Percentiles rank a stretch among this genome's conserved stretches.
Evolutionary conservation across 768 basidiomycete genomes (phyloP).

Genomic region (Tephrocybe sp.): DNA sequence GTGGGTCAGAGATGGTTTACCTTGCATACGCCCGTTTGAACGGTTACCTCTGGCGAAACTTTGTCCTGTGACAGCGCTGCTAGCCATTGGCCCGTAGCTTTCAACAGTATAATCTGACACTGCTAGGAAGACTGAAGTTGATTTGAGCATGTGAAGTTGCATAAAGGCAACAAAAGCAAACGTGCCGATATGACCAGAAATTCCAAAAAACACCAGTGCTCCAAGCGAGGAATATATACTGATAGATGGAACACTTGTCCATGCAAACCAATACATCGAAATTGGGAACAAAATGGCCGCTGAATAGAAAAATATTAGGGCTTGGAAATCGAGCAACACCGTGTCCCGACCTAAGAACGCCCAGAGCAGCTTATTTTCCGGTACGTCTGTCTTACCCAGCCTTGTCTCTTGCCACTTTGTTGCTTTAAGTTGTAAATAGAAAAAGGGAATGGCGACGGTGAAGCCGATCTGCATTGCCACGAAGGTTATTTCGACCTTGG

Average conservation of each 20-base stretch:
- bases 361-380: slow-evolving; percentile 21
- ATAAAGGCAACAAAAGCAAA: not conserved
- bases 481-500: slow-evolving; percentile 16
- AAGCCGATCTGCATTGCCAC: slow-evolving; percentile 14
- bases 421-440: slow-evolving; percentile 18
- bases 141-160: too few relatives aligned
- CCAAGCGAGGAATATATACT: slow-evolving; percentile 19
- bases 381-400: slow-evolving; percentile 16
- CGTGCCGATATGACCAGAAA: slow-evolving; percentile 20
- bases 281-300: slow-evolving; percentile 20
- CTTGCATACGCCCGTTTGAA: not conserved
- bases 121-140: slow-evolving; percentile 16
- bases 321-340: not conserved
- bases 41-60: slow-evolving; percentile 19
- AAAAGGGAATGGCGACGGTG: slow-evolving; percentile 17
- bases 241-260: slow-evolving; percentile 17
- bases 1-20: not conserved
- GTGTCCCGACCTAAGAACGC: slow-evolving; percentile 10
- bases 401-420: slow-evolving; percentile 17
- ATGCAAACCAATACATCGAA: slow-evolving; percentile 23
- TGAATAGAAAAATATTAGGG: not conserved
- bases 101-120: slow-evolving; percentile 22
- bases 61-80: slow-evolving; percentile 22
- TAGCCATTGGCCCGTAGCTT: slow-evolving; percentile 21
- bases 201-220: slow-evolving; percentile 17